Evolutionary conservation across 2,329 filamentous ascomycete species (phyloP), one percentile per base, ranked within the genome.

Genomic region (Akanthomyces uredinophilus): DNA sequence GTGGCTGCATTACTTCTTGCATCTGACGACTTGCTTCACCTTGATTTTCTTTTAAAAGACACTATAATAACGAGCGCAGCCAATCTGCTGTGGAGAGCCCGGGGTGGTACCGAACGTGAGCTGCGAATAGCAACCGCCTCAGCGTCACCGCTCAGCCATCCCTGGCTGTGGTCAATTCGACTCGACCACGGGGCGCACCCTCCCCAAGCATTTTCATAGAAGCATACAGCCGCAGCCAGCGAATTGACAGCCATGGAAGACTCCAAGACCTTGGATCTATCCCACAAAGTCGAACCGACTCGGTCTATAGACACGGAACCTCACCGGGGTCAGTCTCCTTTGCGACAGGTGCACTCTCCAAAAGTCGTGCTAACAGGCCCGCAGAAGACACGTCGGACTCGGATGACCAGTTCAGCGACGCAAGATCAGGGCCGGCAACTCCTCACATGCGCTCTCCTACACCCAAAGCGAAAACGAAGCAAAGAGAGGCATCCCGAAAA

Each of bases 331-430:
- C 35, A 76, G 47, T 37, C 20, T 10, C 22, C 37, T 7, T 35
- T 13, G 39, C 14, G 32, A 35, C 14, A 7, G 20, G 18, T 18
- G 24, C 18, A 20, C 4, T 41, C 11, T 11, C 18, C 32, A 3
- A 50, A 18, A 5, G n/a, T 8, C 39, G 5, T 16, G 18, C 39
- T 60, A 46, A 60, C 49, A 35, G 11, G 5, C 8, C 6, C 3
- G 14, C 49, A 73, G 73, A 72, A 75, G 82, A 83, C 64, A 78
- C 78, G 35, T 87, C 86, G 54, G 87, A 88, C 65, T 87, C 85
- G 32, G 87, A 89, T 51, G 87, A 89, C 67, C 87, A 89, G 74
- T 89, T 87, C 73, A 88, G 84, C 56, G 87, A 89, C 71, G 86
- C 87, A 39, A 83, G 83, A 60, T 87, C 85, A 39, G 80, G 73